phyloP scores from a whole-genome alignment of 2,329 filamentous ascomycete genomes.

The Blastomyces emzantsi region DNA sequence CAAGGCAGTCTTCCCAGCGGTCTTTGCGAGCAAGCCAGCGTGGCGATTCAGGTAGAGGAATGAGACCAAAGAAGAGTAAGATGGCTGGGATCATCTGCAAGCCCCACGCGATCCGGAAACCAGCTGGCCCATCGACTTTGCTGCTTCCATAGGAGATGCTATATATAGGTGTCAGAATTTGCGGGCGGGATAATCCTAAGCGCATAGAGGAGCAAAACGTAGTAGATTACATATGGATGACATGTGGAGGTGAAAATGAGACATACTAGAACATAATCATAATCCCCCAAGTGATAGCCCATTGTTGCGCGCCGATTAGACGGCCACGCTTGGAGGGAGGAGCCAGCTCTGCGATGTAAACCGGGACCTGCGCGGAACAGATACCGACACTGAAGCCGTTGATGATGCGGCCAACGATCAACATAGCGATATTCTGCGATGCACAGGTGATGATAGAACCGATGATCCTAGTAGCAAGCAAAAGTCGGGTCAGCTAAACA shows the following conservation, averaged over 20 bases:
- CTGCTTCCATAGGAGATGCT: slow-evolving; percentile 52
- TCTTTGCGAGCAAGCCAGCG: slow-evolving; percentile 56
- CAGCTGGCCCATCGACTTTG: slow-evolving; percentile 45
- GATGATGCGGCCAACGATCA: slow-evolving; percentile 35
- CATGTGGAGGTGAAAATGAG: not conserved
- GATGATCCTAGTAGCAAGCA: slow-evolving; percentile 35
- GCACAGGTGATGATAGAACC: slow-evolving; percentile 54
- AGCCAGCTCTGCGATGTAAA: slow-evolving; percentile 34
- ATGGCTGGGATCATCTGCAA: slow-evolving; percentile 54
- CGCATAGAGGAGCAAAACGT: not conserved
- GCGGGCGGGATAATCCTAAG: slow-evolving; percentile 1
- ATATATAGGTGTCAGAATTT: slow-evolving; percentile 11
- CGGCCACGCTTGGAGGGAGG: slow-evolving; percentile 37
- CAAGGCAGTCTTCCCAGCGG: slow-evolving; percentile 46
- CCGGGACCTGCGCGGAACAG: slow-evolving; percentile 34
- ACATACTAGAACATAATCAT: slow-evolving; percentile 52
- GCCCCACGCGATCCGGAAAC: slow-evolving; percentile 58
- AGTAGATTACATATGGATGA: not conserved
- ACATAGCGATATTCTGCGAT: slow-evolving; percentile 55
- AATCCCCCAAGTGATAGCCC: slow-evolving; percentile 38
- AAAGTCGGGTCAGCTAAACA: not conserved
- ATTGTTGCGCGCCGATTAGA: slow-evolving; percentile 36
- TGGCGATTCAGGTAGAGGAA: slow-evolving; percentile 48
- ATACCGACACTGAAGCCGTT: slow-evolving; percentile 37
- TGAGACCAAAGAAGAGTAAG: slow-evolving; percentile 49